These are phyloP conservation scores for Niveomyces coronatus DNA, from an alignment of 2,329 filamentous ascomycete genomes.

Conservation along the genomic window DNA sequence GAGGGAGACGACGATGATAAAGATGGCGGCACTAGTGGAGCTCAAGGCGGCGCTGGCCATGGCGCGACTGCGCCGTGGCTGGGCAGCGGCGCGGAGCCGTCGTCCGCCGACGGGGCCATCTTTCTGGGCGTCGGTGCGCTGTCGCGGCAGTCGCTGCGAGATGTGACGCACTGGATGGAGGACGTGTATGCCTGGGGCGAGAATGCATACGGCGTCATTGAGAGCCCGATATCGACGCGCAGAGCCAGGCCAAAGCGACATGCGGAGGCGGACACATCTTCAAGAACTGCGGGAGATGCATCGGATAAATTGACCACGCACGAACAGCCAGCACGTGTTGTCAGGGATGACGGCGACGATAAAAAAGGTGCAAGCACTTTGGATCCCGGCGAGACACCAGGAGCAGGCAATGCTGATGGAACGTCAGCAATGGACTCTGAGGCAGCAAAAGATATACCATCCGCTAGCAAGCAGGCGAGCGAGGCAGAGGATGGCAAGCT, in stretches of 20 bases:
- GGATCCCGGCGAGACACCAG: too few species aligned
- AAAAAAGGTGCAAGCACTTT: not conserved
- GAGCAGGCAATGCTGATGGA: too few species aligned
- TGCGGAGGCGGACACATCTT: not conserved
- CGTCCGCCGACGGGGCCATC: constrained; percentile 69
- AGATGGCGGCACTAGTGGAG: too few species aligned
- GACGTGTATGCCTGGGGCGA: constrained; percentile 77
- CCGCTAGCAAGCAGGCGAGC: not conserved
- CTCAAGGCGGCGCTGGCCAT: constrained; percentile 16
- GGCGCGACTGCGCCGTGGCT: constrained; percentile 50
- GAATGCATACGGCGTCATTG: constrained; percentile 72
- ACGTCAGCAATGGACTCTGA: not conserved
- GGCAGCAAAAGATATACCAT: not conserved
- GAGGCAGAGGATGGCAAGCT: constrained; percentile 29
- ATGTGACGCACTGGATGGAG: constrained; percentile 78
- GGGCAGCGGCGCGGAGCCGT: constrained; percentile 57
- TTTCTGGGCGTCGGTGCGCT: constrained; percentile 74
- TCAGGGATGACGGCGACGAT: not conserved
- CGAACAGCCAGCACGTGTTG: too few species aligned
- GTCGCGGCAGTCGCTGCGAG: constrained; percentile 58
- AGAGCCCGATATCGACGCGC: constrained; percentile 62
- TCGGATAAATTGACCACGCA: too few species aligned
- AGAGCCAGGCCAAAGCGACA: constrained; percentile 31
- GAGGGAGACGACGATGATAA: constrained; percentile 23
- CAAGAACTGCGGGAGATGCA: not conserved